A percentile compares a stretch with the other conserved stretches of the same genome.
Evolutionary conservation across 441 rosid genomes (phyloP).

Genomic region (Gossypium schwendimanii): DNA sequence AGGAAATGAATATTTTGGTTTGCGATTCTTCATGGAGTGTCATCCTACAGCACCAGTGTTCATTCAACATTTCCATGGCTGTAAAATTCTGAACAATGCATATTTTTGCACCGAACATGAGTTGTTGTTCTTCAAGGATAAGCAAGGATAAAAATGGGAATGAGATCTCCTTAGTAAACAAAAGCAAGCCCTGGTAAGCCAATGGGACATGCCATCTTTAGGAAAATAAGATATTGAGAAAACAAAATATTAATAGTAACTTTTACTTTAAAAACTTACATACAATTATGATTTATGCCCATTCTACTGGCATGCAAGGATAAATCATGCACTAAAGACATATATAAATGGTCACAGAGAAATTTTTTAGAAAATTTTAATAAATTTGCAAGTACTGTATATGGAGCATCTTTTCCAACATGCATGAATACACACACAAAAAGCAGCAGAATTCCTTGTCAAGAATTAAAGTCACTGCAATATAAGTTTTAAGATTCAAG

Average conservation of each 20-base stretch:
- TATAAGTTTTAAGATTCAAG: background rate
- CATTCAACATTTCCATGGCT: background rate
- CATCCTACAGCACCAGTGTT: background rate
- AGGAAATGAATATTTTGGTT: background rate
- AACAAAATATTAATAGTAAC: background rate
- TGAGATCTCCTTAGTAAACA: background rate
- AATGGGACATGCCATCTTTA: background rate
- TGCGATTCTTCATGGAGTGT: background rate
- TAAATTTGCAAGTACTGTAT: background rate
- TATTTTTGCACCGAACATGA: background rate
- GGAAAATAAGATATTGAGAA: background rate
- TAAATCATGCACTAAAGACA: background rate
- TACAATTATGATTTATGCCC: background rate
- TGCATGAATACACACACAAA: background rate
- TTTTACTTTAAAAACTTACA: background rate
- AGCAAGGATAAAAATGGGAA: background rate
- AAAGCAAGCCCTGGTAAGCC: background rate
- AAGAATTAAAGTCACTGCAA: conserved; percentile 4
- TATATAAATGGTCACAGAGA: background rate
- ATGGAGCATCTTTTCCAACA: background rate
- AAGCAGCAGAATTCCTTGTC: background rate
- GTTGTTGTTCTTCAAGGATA: background rate
- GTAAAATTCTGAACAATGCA: background rate
- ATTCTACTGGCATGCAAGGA: background rate
- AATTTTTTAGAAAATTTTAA: background rate